Evolutionary conservation across 78 protist species (phyloP), one percentile per base, ranked within the genome.

Genomic region (Isochrysis galbana): DNA sequence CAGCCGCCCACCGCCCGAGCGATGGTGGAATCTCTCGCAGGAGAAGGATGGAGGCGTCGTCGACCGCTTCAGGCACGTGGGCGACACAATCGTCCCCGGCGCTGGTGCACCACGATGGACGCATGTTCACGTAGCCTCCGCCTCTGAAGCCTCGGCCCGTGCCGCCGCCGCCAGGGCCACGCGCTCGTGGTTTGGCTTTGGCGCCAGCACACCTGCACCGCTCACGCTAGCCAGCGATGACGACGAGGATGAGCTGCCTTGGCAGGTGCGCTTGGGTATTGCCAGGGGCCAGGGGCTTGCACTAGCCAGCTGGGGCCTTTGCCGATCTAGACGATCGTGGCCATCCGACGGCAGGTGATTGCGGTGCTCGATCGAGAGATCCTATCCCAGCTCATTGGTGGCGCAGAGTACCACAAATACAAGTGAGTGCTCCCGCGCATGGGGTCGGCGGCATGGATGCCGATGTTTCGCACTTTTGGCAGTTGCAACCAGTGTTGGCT

Each of bases 221-320:
- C n/a, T n/a, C n/a, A n/a, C 54, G 55, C 2, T 0, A 23, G 55
- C 88, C 1, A 2, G 25, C 23, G 55, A 42, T 26, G 88, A 80
- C 88, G 88, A 80, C 88, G 88, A 80, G 55, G 88, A 80, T n/a
- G 55, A 80, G 88, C 88, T 80, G 48, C 88, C 88, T 14, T 80
- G 88, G 88, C 88, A 80, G 54, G 86, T n/a, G n/a, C 34, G 80
- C 5, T 25, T 7, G 80, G n/a, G 80, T n/a, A n/a, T n/a, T n/a
- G n/a, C n/a, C n/a, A n/a, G n/a, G n/a, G n/a, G n/a, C n/a, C n/a
- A n/a, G n/a, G n/a, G n/a, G n/a, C n/a, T n/a, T n/a, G n/a, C n/a
- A n/a, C n/a, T n/a, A n/a, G n/a, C n/a, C n/a, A n/a, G n/a, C n/a
- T n/a, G n/a, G n/a, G n/a, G n/a, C n/a, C n/a, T n/a, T n/a, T n/a